phyloP scores from a whole-genome alignment of 2,329 filamentous ascomycete species.

The Alternaria incomplexa region DNA sequence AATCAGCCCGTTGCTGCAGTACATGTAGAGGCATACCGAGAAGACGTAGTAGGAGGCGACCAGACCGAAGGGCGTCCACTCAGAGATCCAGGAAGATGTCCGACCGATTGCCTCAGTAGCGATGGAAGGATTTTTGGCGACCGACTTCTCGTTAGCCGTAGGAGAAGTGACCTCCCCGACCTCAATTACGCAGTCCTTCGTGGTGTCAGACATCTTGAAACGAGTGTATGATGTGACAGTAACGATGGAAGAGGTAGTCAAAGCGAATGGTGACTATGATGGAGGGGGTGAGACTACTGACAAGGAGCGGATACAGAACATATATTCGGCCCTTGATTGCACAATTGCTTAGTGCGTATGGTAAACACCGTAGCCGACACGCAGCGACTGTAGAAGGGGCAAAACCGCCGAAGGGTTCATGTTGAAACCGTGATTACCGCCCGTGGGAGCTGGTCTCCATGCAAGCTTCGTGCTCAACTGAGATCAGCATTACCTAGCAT shows the following conservation, averaged over 20 bases:
- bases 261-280: constrained; percentile 32
- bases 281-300: constrained; percentile 1
- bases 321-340: constrained; percentile 1
- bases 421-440: constrained; percentile 5
- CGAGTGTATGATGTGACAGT: constrained; percentile 13
- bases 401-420: constrained; percentile 6
- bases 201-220: constrained; percentile 32
- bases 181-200: constrained; percentile 25
- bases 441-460: constrained; percentile 3
- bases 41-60: constrained; percentile 52
- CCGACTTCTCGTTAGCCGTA: constrained; percentile 9
- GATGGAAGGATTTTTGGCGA: constrained; percentile 4
- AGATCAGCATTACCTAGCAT: constrained; percentile 10
- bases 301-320: constrained; percentile 6
- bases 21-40: constrained; percentile 52
- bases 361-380: constrained; percentile 2
- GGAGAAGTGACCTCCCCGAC: constrained; percentile 29
- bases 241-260: constrained; percentile 15
- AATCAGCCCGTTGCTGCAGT: constrained; percentile 45
- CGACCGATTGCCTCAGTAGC: constrained; percentile 11
- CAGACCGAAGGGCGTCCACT: constrained; percentile 52
- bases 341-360: background rate
- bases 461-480: constrained; percentile 1
- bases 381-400: constrained; percentile 1
- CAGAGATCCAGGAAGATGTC: constrained; percentile 40